A percentile compares a stretch with the other conserved stretches of the same genome.
phyloP scores from a whole-genome alignment of 2,329 filamentous ascomycete species.

The Talaromyces piceae region DNA sequence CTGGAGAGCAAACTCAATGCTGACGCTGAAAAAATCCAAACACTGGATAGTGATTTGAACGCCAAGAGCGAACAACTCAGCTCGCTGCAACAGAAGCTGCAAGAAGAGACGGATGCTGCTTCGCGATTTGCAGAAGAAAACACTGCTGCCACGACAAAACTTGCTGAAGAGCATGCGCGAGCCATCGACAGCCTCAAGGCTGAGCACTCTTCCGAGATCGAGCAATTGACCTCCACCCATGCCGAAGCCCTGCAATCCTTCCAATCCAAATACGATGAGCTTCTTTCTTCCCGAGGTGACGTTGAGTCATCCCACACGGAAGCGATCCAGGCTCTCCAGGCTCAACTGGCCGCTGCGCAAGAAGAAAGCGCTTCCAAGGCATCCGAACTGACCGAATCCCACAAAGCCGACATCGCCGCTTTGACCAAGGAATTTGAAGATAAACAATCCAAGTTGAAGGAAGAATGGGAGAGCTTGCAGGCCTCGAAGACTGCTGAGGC shows the following conservation, averaged over 20 bases:
- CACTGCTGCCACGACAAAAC: conserved; percentile 18
- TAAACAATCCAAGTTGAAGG: conserved; percentile 25
- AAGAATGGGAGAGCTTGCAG: conserved; percentile 31
- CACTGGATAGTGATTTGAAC: conserved; percentile 27
- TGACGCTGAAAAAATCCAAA: conserved; percentile 26
- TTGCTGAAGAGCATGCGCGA: conserved; percentile 27
- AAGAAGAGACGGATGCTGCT: conserved; percentile 27
- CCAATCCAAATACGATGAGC: conserved; percentile 28
- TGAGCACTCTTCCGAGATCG: conserved; percentile 28
- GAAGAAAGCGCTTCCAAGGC: conserved; percentile 21
- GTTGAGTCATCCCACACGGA: conserved; percentile 22
- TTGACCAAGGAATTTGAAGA: conserved; percentile 30
- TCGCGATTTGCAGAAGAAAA: conserved; percentile 29
- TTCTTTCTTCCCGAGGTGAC: conserved; percentile 21
- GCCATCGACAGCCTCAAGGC: conserved; percentile 28
- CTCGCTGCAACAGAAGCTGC: conserved; percentile 30
- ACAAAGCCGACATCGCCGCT: conserved; percentile 23
- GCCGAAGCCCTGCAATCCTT: conserved; percentile 23
- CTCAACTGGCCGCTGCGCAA: conserved; percentile 19
- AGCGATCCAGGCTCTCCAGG: conserved; percentile 11
- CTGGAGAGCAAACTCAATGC: conserved; percentile 26
- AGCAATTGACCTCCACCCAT: conserved; percentile 23
- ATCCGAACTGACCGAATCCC: conserved; percentile 21
- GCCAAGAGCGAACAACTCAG: conserved; percentile 31
- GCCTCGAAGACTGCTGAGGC: conserved; percentile 27